Percentiles rank a stretch among this genome's conserved stretches.
These are phyloP conservation scores for Daldinia vernicosa DNA, from an alignment of 495 filamentous ascomycete genomes.

Conservation along the genomic window DNA sequence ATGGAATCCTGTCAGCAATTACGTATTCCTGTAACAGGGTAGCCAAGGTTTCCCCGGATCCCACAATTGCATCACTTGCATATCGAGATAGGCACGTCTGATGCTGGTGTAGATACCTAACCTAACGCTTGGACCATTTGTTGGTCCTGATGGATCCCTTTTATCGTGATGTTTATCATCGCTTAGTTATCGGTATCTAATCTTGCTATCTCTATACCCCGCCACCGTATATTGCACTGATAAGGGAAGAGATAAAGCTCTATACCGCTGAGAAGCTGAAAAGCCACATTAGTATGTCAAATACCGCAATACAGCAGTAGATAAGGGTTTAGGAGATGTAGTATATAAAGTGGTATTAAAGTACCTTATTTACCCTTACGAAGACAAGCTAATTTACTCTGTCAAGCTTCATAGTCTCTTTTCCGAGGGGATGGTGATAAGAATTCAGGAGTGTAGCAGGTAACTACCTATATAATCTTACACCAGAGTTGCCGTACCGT, in stretches of 20 bases:
- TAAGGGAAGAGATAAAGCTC: no score
- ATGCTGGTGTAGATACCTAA: conserved; percentile 11
- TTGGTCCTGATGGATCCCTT: conserved; percentile 14
- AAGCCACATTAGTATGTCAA: no score
- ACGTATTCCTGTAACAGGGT: conserved; percentile 11
- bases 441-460: no score
- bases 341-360: neutral
- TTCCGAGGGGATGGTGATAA: neutral
- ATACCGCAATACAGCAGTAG: neutral
- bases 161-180: conserved; percentile 6
- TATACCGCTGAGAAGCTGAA: no score
- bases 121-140: conserved; percentile 7
- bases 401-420: neutral
- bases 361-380: neutral
- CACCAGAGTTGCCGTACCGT: neutral
- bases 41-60: conserved; percentile 33
- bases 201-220: neutral
- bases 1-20: conserved; percentile 11
- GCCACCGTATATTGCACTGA: neutral
- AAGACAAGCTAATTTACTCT: no score
- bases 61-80: conserved; percentile 42
- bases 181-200: neutral
- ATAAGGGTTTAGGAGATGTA: neutral
- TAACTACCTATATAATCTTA: neutral
- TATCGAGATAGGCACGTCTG: conserved; percentile 24